These are phyloP conservation scores for Russula olivacea DNA, from an alignment of 768 basidiomycete genomes.

Conservation along the genomic window DNA sequence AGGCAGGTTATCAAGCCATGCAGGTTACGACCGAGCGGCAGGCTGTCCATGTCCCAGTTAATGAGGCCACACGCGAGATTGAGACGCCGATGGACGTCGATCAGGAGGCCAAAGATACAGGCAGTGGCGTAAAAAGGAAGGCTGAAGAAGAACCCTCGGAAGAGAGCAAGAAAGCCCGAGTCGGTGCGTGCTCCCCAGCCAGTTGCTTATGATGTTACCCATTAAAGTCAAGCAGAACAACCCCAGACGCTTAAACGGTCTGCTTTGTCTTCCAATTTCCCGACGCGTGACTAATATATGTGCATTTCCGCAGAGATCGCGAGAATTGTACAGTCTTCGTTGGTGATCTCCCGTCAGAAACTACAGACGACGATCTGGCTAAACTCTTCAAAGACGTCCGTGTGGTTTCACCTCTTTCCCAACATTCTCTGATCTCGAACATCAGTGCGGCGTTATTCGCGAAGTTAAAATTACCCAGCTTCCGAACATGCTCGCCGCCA, in stretches of 20 bases:
- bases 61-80: conserved; percentile 20
- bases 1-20: conserved; percentile 46
- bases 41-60: conserved; percentile 33
- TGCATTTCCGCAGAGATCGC: conserved; percentile 60
- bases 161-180: conserved; percentile 54
- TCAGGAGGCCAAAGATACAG: conserved; percentile 32
- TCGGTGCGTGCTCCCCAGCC: conserved; percentile 42
- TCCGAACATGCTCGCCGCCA: conserved; percentile 59
- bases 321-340: conserved; percentile 93
- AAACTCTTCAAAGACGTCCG: conserved; percentile 82
- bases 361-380: conserved; percentile 60
- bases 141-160: conserved; percentile 47
- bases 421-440: conserved; percentile 21
- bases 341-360: conserved; percentile 52
- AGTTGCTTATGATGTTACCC: not conserved
- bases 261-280: conserved; percentile 18
- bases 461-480: conserved; percentile 75
- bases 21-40: conserved; percentile 43
- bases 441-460: conserved; percentile 79
- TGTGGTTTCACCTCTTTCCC: not conserved
- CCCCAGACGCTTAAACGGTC: conserved; percentile 56
- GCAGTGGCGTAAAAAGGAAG: conserved; percentile 53
- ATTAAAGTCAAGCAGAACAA: conserved; percentile 35
- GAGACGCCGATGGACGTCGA: conserved; percentile 42
- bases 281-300: not conserved